A percentile compares a stretch with the other conserved stretches of the same genome.
Conservation (phyloP, 805 yeast species). For the Teunomyces cretensis region DNA sequence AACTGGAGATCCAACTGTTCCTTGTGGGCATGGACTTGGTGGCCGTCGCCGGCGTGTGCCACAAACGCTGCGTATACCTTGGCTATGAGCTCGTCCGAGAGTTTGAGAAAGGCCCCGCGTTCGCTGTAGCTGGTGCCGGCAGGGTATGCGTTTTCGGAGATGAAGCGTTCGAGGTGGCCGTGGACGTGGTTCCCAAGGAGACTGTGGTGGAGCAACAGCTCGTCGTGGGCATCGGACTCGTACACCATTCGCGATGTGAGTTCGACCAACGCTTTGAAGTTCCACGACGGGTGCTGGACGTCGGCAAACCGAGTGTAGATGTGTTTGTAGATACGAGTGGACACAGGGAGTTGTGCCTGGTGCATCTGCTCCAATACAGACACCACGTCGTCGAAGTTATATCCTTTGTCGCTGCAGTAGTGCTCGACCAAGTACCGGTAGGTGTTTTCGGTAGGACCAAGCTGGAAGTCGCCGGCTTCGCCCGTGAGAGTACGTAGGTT, state of each 20-base stretch:
- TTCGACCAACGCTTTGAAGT: constrained; percentile 10
- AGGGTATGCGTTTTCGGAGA: constrained; percentile 2
- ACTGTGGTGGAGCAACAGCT: constrained; percentile 16
- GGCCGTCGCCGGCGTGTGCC: constrained; percentile 3
- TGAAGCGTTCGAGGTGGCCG: constrained; percentile 9
- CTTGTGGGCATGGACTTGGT: constrained; percentile 2
- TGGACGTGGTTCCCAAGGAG: constrained; percentile 11
- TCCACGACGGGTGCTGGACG: constrained; percentile 2
- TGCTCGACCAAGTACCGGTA: constrained; percentile 19
- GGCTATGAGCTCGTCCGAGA: constrained; percentile 18
- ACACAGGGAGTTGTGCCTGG: constrained; percentile 25
- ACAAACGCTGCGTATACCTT: constrained; percentile 15
- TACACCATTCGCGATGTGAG: constrained; percentile 10
- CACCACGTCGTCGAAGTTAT: neutral
- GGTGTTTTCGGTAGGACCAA: constrained; percentile 26
- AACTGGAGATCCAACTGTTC: constrained; percentile 6
- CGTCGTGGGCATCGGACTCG: neutral
- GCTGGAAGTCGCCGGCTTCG: constrained; percentile 7
- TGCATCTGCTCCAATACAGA: constrained; percentile 17
- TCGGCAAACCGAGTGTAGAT: constrained; percentile 18
- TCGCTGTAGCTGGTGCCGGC: neutral
- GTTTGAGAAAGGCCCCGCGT: constrained; percentile 20
- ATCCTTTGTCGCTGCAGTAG: neutral
- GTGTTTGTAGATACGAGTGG: constrained; percentile 27
- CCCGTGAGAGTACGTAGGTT: constrained; percentile 13